These are phyloP conservation scores for Rhodotorula paludigena DNA, from an alignment of 768 basidiomycete genomes.

Conservation along the genomic window DNA sequence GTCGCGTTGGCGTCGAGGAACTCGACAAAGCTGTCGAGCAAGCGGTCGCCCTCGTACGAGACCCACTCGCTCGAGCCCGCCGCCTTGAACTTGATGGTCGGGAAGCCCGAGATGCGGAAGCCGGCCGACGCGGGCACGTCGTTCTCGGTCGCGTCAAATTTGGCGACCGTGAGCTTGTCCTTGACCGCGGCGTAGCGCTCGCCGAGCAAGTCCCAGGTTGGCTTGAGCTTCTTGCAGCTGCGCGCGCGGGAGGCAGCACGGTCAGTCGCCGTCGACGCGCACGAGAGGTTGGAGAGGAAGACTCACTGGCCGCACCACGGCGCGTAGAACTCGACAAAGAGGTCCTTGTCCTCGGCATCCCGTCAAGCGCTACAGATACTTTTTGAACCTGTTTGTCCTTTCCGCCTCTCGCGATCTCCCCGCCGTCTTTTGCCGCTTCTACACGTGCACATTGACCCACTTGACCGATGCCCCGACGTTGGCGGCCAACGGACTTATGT, in stretches of 20 bases:
- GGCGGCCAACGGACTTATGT: too few relatives aligned
- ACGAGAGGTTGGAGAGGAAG: slow-evolving; percentile 20
- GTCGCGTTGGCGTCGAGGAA: slow-evolving; percentile 39
- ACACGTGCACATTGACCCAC: too few relatives aligned
- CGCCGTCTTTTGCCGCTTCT: too few relatives aligned
- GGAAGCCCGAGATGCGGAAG: slow-evolving; percentile 74
- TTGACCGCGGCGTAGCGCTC: slow-evolving; percentile 64
- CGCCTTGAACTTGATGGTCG: slow-evolving; percentile 92
- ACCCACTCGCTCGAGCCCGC: slow-evolving; percentile 81
- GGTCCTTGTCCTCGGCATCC: slow-evolving; percentile 90
- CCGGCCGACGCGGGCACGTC: slow-evolving; percentile 82
- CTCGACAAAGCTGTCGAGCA: slow-evolving; percentile 37
- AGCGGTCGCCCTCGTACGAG: slow-evolving; percentile 77
- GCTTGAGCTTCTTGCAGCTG: slow-evolving; percentile 94
- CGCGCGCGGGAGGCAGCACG: not conserved
- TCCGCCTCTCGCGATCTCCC: too few relatives aligned
- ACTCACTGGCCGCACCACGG: slow-evolving; percentile 64
- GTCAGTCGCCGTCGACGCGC: not conserved
- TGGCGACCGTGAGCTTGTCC: slow-evolving; percentile 55
- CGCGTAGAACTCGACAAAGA: slow-evolving; percentile 95
- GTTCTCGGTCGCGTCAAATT: slow-evolving; percentile 94
- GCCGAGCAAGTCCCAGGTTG: slow-evolving; percentile 84
- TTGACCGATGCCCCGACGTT: too few relatives aligned
- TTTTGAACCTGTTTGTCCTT: too few relatives aligned
- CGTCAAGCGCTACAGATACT: too few relatives aligned